phyloP scores from a whole-genome alignment of 805 yeast species.

The Candida ponderosae region DNA sequence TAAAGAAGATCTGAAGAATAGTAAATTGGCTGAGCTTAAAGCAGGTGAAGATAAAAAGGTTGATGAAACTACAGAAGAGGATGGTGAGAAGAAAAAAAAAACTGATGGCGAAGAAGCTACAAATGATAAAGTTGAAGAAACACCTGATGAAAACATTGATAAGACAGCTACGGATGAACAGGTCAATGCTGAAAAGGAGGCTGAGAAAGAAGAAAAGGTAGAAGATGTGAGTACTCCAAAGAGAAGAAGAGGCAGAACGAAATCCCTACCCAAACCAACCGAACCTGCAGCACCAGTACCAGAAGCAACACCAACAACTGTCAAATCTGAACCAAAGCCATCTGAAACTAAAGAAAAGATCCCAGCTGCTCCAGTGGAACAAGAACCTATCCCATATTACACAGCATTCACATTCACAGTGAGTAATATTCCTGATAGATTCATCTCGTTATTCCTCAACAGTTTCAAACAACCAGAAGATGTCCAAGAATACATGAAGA shows the following conservation, averaged over 20 bases:
- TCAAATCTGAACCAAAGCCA: slow-evolving; percentile 3
- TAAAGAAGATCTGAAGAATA: slow-evolving; percentile 10
- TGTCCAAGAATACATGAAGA: slow-evolving; percentile 55
- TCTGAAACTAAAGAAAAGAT: slow-evolving; percentile 11
- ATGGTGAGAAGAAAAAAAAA: slow-evolving; percentile 23
- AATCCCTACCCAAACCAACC: too few relatives aligned
- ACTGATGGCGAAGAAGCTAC: slow-evolving; percentile 15
- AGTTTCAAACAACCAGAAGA: slow-evolving; percentile 52
- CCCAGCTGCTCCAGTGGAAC: slow-evolving; percentile 20
- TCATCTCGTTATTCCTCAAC: slow-evolving; percentile 54
- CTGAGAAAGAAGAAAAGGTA: slow-evolving; percentile 9
- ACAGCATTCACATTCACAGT: slow-evolving; percentile 64
- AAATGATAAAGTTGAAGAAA: slow-evolving; percentile 18
- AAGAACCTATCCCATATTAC: slow-evolving; percentile 30
- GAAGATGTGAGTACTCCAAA: slow-evolving; percentile 9
- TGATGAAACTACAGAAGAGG: slow-evolving; percentile 20
- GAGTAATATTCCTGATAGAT: slow-evolving; percentile 56
- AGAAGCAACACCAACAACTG: slow-evolving; percentile 5
- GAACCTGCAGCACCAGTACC: slow-evolving; percentile 28
- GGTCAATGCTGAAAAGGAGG: slow-evolving; percentile 7
- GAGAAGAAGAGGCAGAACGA: slow-evolving; percentile 8
- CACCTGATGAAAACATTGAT: slow-evolving; percentile 8
- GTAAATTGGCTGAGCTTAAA: neutral
- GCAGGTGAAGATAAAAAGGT: slow-evolving; percentile 10
- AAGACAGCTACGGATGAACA: slow-evolving; percentile 15